Evolutionary conservation across 2,329 filamentous ascomycete genomes (phyloP).

Genomic region (Trichoderma asperellum): DNA sequence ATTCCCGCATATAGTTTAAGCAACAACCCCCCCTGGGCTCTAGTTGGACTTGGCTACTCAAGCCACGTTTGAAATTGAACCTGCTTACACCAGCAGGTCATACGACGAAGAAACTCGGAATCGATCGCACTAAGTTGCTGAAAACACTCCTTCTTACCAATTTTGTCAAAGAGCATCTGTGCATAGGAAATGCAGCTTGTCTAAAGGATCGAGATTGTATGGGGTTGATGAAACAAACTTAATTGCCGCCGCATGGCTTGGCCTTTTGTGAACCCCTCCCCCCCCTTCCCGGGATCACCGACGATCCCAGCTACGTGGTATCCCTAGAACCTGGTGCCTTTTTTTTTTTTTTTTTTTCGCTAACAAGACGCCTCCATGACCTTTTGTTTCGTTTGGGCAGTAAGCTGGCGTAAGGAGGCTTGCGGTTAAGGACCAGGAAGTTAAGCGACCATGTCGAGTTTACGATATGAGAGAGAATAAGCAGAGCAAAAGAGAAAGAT

Average conservation of each 20-base stretch:
- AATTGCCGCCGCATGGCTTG: constrained; percentile 1
- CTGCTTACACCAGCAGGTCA: constrained; percentile 20
- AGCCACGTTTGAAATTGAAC: neutral
- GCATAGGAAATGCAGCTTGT: neutral
- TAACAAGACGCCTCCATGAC: constrained; percentile 19
- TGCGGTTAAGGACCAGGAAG: neutral
- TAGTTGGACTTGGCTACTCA: neutral
- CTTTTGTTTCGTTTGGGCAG: neutral
- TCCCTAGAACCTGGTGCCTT: constrained; percentile 8
- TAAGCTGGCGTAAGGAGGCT: constrained; percentile 7
- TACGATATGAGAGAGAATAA: neutral
- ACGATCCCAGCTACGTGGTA: constrained; percentile 19
- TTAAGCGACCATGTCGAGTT: constrained; percentile 3
- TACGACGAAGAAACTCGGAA: neutral
- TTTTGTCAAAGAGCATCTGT: neutral
- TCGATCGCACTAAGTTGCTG: neutral
- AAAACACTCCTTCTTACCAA: neutral
- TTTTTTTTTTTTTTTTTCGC: neutral
- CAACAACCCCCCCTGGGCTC: neutral
- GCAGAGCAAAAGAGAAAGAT: constrained; percentile 17
- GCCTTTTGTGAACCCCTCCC: neutral
- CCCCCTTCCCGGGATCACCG: constrained; percentile 16
- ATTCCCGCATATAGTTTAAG: neutral
- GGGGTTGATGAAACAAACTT: neutral
- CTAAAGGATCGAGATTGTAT: constrained; percentile 4